Conservation (phyloP, 1,284 basidiomycete species). For the Apiotrichum porosum region DNA sequence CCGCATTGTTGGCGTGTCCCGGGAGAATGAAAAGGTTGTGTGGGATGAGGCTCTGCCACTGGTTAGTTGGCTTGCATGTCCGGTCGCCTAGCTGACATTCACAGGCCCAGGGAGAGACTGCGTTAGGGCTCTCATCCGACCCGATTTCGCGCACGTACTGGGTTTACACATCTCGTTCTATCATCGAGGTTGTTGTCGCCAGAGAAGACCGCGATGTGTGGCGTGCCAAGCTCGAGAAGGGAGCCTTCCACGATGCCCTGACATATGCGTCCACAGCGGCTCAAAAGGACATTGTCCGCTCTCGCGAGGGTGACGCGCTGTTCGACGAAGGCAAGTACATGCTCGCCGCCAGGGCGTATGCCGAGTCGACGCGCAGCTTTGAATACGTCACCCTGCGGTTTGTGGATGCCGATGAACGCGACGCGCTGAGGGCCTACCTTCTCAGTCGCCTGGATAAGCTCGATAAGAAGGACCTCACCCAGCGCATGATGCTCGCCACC, state of each 20-base stretch:
- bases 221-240: constrained; percentile 80
- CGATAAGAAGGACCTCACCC: constrained; percentile 78
- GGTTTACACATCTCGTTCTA: constrained; percentile 84
- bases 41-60: constrained; percentile 80
- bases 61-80: constrained; percentile 48
- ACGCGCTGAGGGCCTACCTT: constrained; percentile 86
- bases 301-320: constrained; percentile 77
- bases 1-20: constrained; percentile 70
- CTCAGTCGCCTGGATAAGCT: constrained; percentile 78
- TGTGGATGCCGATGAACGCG: constrained; percentile 83
- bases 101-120: constrained; percentile 55
- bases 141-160: constrained; percentile 85
- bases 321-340: constrained; percentile 80
- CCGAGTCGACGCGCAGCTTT: constrained; percentile 80
- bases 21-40: constrained; percentile 72
- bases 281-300: constrained; percentile 80
- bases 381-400: constrained; percentile 91
- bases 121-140: constrained; percentile 72
- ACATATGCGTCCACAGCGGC: constrained; percentile 71
- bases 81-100: background rate
- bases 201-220: constrained; percentile 94
- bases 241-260: constrained; percentile 71
- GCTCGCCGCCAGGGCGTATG: constrained; percentile 86
- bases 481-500: constrained; percentile 95
- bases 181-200: constrained; percentile 80